Evolutionary conservation across 495 filamentous ascomycete genomes (phyloP), one percentile per base, ranked within the genome.

Genomic region (Penicillium herquei): DNA sequence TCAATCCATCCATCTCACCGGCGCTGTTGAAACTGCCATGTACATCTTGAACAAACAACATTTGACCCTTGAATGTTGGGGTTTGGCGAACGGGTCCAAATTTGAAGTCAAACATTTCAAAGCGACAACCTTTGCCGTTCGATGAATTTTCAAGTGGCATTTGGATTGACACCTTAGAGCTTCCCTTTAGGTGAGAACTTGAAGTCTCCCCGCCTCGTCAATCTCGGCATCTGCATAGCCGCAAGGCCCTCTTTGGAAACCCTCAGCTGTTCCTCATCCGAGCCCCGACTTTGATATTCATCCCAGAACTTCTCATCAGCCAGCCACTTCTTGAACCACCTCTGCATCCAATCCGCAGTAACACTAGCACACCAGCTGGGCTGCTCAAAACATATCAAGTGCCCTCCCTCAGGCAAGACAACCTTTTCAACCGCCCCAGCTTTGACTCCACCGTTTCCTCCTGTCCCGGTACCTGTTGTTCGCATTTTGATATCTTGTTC

Each of bases 401-500:
- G 42, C 17, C 30, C 42, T 3, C 42, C 42, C 6, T 45, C 42
- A 26, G 17, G 7, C 12, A 45, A 18, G 21, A 45, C 18, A 11
- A 18, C 18, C 18, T 45, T 45, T 45, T 45, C 42, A 8, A 45
- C 42, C 12, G 42, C 34, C 81, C 80, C 52, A 81, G 66, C 56
- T 77, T 71, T 0, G 90, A 60, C 73, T 2, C 88, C 89, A 2
- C 89, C 89, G 65, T 80, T 87, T 3, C 89, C 89, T n/a, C 87
- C 86, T 2, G 76, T 51, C 0, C 86, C 88, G 0, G 70, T 61
- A 3, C 89, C 89, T 7, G 88, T 91, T 8, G 68, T 58, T n/a
- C 77, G 73, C 69, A 90, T 72, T 69, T 88, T 90, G 30, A 76
- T 56, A 31, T 77, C 65, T 35, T 81, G 75, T 8, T 70, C 49